Base-by-base conservation (phyloP, 176 grass and related monocot genomes). In the Coix lacrymajobi region DNA sequence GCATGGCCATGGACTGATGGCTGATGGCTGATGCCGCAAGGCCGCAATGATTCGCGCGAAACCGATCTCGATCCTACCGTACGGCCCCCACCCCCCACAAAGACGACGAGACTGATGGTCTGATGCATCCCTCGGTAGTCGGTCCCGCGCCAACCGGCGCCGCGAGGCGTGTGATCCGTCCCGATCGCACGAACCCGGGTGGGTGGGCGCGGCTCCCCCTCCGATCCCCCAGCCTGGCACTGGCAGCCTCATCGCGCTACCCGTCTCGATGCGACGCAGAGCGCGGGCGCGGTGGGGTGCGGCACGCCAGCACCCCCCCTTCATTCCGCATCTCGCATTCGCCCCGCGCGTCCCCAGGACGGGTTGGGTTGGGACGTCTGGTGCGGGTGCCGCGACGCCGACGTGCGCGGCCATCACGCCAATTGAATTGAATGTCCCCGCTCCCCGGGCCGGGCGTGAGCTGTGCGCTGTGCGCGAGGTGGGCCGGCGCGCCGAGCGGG, bases 391-490 rank as follows among this genome's bases (percentile, higher is more conserved):
- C 58, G 41, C 57, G 77, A 36, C 73, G 85, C 85, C 80, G 75
- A 83, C 86, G 80, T 28, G 43, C 80, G 43, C 74, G 79, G 73
- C 64, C 73, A 82, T 69, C 30, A 56, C 36, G 85, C 62, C 38
- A 69, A 60, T 76, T 76, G 43, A 73, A 64, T 79, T 32, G 26
- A 63, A 51, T 51, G 78, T 44, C 4, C 20, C 8, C 25, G 36
- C 63, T 44, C 4, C 20, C 8, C 25, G 36, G 62, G 12, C 20
- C 19, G 67, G 86, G 13, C 41, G 52, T 79, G 79, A 79, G 80
- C 74, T 88, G 77, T 62, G 32, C 40, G 80, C 74, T 88, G 77
- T 62, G 32, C 40, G 32, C 40, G 62, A 85, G 77, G 82, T 85
- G 77, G 82, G 77, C 76, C 87, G 52, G 80, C 6, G 32, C 39